phyloP scores from a whole-genome alignment of 2,329 filamentous ascomycete genomes.

The Elsinoe perseae region DNA sequence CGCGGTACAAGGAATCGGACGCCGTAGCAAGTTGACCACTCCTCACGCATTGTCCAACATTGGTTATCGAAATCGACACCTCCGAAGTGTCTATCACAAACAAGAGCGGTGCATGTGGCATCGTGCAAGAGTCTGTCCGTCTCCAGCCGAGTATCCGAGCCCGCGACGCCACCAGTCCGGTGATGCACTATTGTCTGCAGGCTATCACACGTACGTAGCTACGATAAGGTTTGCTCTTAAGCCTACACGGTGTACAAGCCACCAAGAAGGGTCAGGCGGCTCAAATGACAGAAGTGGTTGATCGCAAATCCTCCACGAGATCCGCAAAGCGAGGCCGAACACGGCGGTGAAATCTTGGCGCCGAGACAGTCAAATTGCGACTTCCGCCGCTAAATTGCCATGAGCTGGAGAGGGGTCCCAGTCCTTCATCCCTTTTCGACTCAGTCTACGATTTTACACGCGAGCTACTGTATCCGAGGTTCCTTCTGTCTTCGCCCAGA shows the following conservation, averaged over 20 bases:
- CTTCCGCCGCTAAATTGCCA: slow-evolving; percentile 5
- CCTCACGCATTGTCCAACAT: too few relatives aligned
- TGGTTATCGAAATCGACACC: too few relatives aligned
- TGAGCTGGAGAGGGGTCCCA: not conserved
- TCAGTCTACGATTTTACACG: not conserved
- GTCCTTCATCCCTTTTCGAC: not conserved
- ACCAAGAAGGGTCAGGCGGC: not conserved
- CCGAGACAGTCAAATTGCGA: slow-evolving; percentile 2
- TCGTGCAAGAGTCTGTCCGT: not conserved
- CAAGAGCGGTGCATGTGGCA: too few relatives aligned
- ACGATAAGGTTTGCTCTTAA: not conserved
- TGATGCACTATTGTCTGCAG: not conserved
- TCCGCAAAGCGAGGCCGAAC: not conserved
- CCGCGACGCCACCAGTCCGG: not conserved
- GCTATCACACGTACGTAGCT: not conserved
- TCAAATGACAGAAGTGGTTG: not conserved
- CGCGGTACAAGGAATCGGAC: too few relatives aligned
- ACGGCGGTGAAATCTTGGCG: not conserved
- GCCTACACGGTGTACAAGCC: not conserved
- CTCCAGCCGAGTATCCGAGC: not conserved
- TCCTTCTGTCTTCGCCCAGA: not conserved
- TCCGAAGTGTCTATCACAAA: too few relatives aligned
- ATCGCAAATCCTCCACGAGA: slow-evolving; percentile 2
- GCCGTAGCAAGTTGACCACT: too few relatives aligned
- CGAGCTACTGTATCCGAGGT: slow-evolving; percentile 4